phyloP scores from a whole-genome alignment of 129 eudicot genomes.

The Solidago caesia region DNA sequence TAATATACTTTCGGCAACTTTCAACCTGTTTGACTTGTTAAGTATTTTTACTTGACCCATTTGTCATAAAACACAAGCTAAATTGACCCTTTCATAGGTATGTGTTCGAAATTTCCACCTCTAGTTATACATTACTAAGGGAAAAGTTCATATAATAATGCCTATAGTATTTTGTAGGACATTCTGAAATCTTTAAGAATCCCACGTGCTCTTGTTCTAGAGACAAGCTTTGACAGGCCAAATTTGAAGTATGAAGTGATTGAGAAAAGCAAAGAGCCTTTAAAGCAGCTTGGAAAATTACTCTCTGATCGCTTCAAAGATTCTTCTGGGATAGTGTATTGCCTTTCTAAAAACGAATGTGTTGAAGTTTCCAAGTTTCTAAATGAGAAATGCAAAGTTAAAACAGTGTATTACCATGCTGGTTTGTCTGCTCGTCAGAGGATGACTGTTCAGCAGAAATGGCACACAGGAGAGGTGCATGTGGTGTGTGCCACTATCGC shows the following conservation, averaged over 20 bases:
- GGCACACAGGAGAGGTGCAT: slow-evolving; percentile 90
- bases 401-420: slow-evolving; percentile 89
- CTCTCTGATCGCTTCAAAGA: slow-evolving; percentile 60
- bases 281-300: slow-evolving; percentile 78
- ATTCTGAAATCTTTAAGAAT: slow-evolving; percentile 70
- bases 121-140: neutral
- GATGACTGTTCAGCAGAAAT: slow-evolving; percentile 75
- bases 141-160: slow-evolving; percentile 2
- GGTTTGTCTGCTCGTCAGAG: slow-evolving; percentile 95
- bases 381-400: slow-evolving; percentile 80
- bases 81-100: neutral
- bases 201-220: slow-evolving; percentile 78
- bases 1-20: no score
- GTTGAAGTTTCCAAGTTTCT: slow-evolving; percentile 81
- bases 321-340: slow-evolving; percentile 82
- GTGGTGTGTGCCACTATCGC: slow-evolving; percentile 99
- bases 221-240: slow-evolving; percentile 92
- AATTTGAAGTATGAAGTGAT: slow-evolving; percentile 88
- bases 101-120: neutral
- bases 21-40: no score
- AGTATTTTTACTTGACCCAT: no score
- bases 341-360: slow-evolving; percentile 97
- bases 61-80: no score
- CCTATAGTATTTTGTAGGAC: slow-evolving; percentile 52
- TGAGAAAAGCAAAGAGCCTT: slow-evolving; percentile 77